Conservation (phyloP, 75 land plant species). For the Cryptomeria japonica region DNA sequence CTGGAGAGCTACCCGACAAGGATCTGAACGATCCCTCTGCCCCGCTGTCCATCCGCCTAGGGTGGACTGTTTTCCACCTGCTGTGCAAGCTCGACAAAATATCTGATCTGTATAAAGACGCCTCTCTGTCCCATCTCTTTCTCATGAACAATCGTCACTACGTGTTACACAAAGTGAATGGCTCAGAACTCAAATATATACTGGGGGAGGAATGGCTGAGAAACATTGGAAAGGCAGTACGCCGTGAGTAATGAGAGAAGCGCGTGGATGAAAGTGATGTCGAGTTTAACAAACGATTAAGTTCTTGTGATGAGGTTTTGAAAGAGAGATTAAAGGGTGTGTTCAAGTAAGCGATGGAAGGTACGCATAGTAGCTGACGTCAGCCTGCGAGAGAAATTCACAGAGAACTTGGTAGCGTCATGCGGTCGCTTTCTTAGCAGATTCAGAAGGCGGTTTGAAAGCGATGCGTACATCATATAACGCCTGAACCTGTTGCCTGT, state of each 20-base stretch:
- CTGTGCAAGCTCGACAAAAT: constrained; percentile 58
- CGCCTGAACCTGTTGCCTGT: too few species aligned
- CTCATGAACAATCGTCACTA: constrained; percentile 63
- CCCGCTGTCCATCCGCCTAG: constrained; percentile 24
- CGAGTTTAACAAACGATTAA: too few species aligned
- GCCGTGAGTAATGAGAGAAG: constrained; percentile 49
- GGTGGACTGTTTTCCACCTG: constrained; percentile 61
- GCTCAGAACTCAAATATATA: constrained; percentile 31
- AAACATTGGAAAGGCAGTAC: constrained; percentile 42
- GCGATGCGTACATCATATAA: too few species aligned
- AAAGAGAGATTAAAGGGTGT: too few species aligned
- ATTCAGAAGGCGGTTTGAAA: constrained; percentile 49
- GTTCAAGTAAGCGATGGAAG: too few species aligned
- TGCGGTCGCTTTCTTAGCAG: constrained; percentile 69
- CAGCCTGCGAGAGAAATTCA: too few species aligned
- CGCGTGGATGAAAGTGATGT: constrained; percentile 53
- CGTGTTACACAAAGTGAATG: constrained; percentile 42
- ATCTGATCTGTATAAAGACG: constrained; percentile 53
- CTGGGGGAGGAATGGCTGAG: constrained; percentile 75
- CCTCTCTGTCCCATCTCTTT: constrained; percentile 46
- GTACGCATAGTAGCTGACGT: too few species aligned
- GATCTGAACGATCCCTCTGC: constrained; percentile 20
- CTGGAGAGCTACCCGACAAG: too few species aligned
- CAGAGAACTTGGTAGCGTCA: background rate
- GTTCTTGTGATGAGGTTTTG: too few species aligned